Percentiles rank a stretch among this genome's conserved stretches.
These are phyloP conservation scores for Fusarium pininemorale DNA, from an alignment of 2,329 filamentous ascomycete genomes.

Conservation along the genomic window DNA sequence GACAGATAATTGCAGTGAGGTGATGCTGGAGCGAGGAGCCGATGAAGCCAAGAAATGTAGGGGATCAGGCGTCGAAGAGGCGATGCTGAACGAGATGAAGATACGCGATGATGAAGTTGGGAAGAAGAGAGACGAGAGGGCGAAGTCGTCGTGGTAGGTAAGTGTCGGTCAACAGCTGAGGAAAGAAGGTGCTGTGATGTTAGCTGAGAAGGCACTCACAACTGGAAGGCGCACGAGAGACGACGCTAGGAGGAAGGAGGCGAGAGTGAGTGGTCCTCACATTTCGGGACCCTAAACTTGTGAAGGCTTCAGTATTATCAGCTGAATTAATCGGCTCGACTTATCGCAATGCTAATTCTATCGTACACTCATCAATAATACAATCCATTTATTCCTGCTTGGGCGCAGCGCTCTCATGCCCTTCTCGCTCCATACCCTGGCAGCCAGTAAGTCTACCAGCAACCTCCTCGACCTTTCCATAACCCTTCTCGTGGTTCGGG, in stretches of 20 bases:
- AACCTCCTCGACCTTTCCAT: conserved; percentile 71
- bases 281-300: neutral
- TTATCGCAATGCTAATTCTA: conserved; percentile 6
- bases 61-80: conserved; percentile 2
- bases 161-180: neutral
- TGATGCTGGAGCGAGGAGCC: conserved; percentile 10
- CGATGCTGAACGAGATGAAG: conserved; percentile 6
- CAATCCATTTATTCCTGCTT: conserved; percentile 36
- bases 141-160: neutral
- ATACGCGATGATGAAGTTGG: conserved; percentile 11
- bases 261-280: neutral
- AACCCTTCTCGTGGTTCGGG: conserved; percentile 60
- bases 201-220: neutral
- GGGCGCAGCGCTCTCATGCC: conserved; percentile 58
- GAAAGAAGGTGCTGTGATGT: neutral
- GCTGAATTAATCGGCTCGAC: neutral
- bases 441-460: conserved; percentile 72
- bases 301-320: neutral
- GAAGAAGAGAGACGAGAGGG: neutral
- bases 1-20: neutral
- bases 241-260: neutral
- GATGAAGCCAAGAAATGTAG: conserved; percentile 19
- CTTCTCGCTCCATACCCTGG: conserved; percentile 74
- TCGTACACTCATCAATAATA: conserved; percentile 3
- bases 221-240: neutral